phyloP scores from a whole-genome alignment of 1,139 yeast species.

The Candida pseudoviswanathii region DNA sequence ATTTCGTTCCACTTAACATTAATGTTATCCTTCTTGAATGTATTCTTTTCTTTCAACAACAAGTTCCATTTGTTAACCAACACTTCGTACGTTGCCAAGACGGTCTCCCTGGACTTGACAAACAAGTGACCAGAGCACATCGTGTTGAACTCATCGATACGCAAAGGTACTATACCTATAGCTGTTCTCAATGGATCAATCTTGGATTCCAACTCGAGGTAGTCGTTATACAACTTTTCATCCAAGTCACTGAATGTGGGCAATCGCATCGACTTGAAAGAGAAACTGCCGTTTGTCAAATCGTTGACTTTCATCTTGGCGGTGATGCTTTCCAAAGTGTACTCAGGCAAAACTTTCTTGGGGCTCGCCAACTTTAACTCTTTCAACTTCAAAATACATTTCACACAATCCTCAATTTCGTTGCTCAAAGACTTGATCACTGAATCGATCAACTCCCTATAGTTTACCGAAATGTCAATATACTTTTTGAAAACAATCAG shows the following conservation, averaged over 20 bases:
- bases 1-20: conserved; percentile 60
- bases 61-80: conserved; percentile 43
- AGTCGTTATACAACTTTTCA: conserved; percentile 30
- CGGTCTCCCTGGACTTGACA: conserved; percentile 34
- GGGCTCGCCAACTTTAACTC: conserved; percentile 47
- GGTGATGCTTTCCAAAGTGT: conserved; percentile 44
- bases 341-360: conserved; percentile 38
- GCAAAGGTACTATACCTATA: conserved; percentile 56
- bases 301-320: conserved; percentile 38
- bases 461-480: conserved; percentile 58
- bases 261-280: conserved; percentile 25
- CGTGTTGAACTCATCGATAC: conserved; percentile 49
- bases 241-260: conserved; percentile 38
- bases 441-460: conserved; percentile 54
- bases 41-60: conserved; percentile 39
- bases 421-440: conserved; percentile 53
- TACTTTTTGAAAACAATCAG: conserved; percentile 40
- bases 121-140: conserved; percentile 24
- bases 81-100: conserved; percentile 42
- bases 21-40: conserved; percentile 47
- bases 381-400: conserved; percentile 38
- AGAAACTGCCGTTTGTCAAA: conserved; percentile 18
- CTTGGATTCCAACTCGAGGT: conserved; percentile 30
- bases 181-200: conserved; percentile 60
- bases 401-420: conserved; percentile 53